Evolutionary conservation across 768 basidiomycete genomes (phyloP).

Genomic region (Podaxis sp.): DNA sequence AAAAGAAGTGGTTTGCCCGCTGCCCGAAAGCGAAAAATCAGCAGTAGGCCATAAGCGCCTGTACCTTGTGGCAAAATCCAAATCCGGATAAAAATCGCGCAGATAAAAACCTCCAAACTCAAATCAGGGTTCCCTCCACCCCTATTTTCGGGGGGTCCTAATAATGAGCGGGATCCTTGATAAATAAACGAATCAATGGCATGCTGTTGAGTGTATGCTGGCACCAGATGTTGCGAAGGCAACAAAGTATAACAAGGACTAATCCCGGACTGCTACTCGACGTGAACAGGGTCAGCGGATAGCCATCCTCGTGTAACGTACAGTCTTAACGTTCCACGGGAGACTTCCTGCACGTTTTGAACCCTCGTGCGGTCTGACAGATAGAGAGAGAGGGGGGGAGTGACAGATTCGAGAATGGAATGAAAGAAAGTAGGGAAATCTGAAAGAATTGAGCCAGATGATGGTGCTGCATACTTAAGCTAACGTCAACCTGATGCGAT

Average conservation of each 20-base stretch:
- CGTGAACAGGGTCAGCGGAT: background rate
- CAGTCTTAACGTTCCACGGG: background rate
- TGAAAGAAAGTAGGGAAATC: background rate
- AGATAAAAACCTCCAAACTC: no score
- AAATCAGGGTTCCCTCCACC: no score
- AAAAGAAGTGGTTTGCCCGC: no score
- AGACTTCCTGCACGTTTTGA: background rate
- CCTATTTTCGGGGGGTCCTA: no score
- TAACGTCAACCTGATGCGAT: background rate
- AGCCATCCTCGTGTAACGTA: background rate
- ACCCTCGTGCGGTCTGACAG: background rate
- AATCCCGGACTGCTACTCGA: background rate
- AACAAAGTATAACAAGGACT: background rate
- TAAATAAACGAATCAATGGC: background rate
- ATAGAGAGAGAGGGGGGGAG: background rate
- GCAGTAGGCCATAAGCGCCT: no score
- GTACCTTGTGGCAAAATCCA: no score
- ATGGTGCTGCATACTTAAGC: background rate
- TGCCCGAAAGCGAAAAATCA: no score
- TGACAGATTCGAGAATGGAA: background rate
- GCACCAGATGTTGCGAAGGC: background rate
- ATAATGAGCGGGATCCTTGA: background rate
- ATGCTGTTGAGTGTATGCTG: background rate
- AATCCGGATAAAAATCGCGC: no score
- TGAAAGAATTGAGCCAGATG: background rate